A percentile compares a stretch with the other conserved stretches of the same genome.
phyloP scores from a whole-genome alignment of 139 green algal genomes.

The Eudorina sp. region DNA sequence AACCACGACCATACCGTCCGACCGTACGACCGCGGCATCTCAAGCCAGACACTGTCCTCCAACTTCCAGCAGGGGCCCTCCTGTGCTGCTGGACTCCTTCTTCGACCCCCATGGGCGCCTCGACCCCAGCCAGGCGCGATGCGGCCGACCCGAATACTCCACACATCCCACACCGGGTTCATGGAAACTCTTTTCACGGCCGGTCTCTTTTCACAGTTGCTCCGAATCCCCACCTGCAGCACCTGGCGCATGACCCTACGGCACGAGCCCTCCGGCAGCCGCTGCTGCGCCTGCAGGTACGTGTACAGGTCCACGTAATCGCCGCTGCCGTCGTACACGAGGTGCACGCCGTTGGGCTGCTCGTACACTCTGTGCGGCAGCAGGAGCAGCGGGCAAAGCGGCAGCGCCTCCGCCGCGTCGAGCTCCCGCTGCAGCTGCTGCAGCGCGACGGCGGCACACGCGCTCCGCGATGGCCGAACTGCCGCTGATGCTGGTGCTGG shows the following conservation, averaged over 20 bases:
- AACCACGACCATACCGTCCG: too few relatives aligned
- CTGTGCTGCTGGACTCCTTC: too few relatives aligned
- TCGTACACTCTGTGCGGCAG: slow-evolving; percentile 25
- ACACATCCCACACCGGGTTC: too few relatives aligned
- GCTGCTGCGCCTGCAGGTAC: slow-evolving; percentile 1
- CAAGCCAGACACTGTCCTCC: too few relatives aligned
- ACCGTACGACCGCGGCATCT: too few relatives aligned
- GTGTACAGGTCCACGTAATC: background rate
- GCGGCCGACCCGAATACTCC: too few relatives aligned
- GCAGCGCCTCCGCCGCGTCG: background rate
- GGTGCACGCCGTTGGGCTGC: background rate
- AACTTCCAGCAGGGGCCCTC: too few relatives aligned
- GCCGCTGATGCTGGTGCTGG: too few relatives aligned
- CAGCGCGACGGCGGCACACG: background rate
- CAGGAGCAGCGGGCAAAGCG: slow-evolving; percentile 9
- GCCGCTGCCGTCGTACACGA: slow-evolving; percentile 27
- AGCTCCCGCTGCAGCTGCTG: slow-evolving; percentile 5
- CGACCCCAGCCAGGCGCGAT: too few relatives aligned
- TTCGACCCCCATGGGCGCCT: too few relatives aligned
- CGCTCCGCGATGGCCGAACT: background rate
- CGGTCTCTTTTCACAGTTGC: too few relatives aligned
- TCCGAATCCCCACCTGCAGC: slow-evolving; percentile 30
- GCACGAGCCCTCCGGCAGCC: slow-evolving; percentile 13
- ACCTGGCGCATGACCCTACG: slow-evolving; percentile 23
- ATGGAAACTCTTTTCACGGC: too few relatives aligned